Evolutionary conservation across 2,329 filamentous ascomycete species (phyloP).

Genomic region (Penicillium italicum): DNA sequence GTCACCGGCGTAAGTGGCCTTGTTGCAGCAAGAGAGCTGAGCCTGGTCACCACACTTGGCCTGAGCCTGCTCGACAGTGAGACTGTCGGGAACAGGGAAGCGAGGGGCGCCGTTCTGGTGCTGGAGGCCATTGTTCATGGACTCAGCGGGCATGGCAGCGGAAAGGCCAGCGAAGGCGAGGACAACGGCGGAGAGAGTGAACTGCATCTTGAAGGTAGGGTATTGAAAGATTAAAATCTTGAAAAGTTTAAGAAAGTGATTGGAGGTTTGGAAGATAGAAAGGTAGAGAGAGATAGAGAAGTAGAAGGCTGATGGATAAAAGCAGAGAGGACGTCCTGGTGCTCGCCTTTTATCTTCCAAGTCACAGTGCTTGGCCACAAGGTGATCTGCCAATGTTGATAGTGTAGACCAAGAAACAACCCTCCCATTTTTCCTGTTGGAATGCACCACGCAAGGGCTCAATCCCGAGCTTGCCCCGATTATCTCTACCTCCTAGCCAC

Average conservation of each 20-base stretch:
- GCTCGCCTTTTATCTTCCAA: constrained; percentile 21
- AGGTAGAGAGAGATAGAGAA: constrained; percentile 8
- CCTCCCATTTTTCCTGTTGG: constrained; percentile 12
- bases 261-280: constrained; percentile 7
- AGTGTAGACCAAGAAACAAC: constrained; percentile 14
- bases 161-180: constrained; percentile 33
- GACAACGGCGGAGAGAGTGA: constrained; percentile 30
- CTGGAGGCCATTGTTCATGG: constrained; percentile 10
- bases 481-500: not conserved
- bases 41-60: constrained; percentile 38
- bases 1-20: constrained; percentile 34
- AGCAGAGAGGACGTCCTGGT: not conserved
- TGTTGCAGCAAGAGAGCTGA: constrained; percentile 41
- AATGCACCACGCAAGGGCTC: constrained; percentile 22
- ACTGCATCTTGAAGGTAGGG: constrained; percentile 36
- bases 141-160: constrained; percentile 25
- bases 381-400: not conserved
- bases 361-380: constrained; percentile 6
- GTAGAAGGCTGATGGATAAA: constrained; percentile 7
- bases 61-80: constrained; percentile 36
- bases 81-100: constrained; percentile 21
- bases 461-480: not conserved
- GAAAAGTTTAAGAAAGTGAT: constrained; percentile 3
- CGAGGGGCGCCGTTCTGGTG: not conserved
- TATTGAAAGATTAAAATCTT: constrained; percentile 22